Conservation (phyloP, 805 yeast species). For the Yamadazyma laniorum region DNA sequence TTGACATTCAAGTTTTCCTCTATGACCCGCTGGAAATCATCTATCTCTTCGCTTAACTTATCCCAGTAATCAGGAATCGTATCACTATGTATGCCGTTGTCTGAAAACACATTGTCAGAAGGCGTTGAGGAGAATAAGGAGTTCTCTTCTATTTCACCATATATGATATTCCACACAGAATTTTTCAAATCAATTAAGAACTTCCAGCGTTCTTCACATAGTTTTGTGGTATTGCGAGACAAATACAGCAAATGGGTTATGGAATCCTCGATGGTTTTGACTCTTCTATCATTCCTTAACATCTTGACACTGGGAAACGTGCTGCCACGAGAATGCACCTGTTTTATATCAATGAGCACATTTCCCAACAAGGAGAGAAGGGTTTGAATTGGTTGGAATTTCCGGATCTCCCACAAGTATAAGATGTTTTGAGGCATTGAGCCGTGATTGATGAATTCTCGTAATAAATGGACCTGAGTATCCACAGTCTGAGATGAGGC, state of each 20-base stretch:
- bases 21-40: constrained; percentile 6
- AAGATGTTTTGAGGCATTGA: constrained; percentile 6
- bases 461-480: constrained; percentile 7
- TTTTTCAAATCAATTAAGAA: constrained; percentile 18
- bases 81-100: not conserved
- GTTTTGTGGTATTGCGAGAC: constrained; percentile 21
- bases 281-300: constrained; percentile 11
- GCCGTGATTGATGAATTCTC: constrained; percentile 7
- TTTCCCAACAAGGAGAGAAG: constrained; percentile 9
- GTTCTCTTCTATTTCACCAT: not conserved
- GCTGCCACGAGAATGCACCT: constrained; percentile 1
- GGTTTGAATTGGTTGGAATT: constrained; percentile 15
- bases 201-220: constrained; percentile 26
- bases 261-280: constrained; percentile 14
- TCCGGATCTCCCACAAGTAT: constrained; percentile 13
- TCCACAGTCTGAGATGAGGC: not conserved
- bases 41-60: constrained; percentile 3
- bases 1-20: constrained; percentile 10
- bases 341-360: constrained; percentile 7
- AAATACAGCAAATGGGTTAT: constrained; percentile 19
- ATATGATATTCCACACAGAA: constrained; percentile 20
- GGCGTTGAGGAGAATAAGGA: not conserved
- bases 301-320: constrained; percentile 1
- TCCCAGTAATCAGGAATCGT: constrained; percentile 3
- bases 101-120: not conserved